These are phyloP conservation scores for Paracoccidioides lutzii DNA, from an alignment of 2,329 filamentous ascomycete species.

Conservation along the genomic window DNA sequence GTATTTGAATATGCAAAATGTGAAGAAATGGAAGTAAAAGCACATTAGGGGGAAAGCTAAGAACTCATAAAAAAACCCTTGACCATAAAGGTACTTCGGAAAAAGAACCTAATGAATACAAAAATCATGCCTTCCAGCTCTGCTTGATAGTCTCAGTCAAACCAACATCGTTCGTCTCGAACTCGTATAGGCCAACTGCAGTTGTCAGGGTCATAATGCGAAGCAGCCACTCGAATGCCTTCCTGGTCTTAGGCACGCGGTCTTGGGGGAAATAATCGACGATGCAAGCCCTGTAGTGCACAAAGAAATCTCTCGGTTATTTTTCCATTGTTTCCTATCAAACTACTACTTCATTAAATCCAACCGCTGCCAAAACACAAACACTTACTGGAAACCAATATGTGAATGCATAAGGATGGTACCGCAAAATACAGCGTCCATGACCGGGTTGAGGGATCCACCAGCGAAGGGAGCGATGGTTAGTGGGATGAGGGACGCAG, in stretches of 20 bases:
- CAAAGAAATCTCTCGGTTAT: background rate
- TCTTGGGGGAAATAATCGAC: constrained; percentile 78
- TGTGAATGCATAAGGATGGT: constrained; percentile 83
- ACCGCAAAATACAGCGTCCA: constrained; percentile 75
- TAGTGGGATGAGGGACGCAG: constrained; percentile 70
- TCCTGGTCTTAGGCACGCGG: constrained; percentile 54
- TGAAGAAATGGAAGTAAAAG: background rate
- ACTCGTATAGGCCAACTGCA: constrained; percentile 87
- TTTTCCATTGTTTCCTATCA: constrained; percentile 3
- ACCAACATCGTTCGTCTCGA: constrained; percentile 97
- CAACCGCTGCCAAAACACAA: background rate
- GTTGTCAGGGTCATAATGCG: constrained; percentile 67
- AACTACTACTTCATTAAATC: background rate
- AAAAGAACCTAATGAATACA: constrained; percentile 16
- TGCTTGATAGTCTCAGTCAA: constrained; percentile 79
- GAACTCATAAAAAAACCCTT: background rate
- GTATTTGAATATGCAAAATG: background rate
- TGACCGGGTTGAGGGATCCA: constrained; percentile 76
- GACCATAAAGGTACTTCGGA: constrained; percentile 5
- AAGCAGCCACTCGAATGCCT: constrained; percentile 61
- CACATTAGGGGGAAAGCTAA: background rate
- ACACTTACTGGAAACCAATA: constrained; percentile 71
- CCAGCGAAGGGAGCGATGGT: constrained; percentile 84
- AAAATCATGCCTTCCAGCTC: constrained; percentile 62
- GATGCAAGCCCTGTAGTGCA: constrained; percentile 49